Evolutionary conservation across 2,329 filamentous ascomycete genomes (phyloP), one percentile per base, ranked within the genome.

Genomic region (Pseudogymnoascus verrucosus): DNA sequence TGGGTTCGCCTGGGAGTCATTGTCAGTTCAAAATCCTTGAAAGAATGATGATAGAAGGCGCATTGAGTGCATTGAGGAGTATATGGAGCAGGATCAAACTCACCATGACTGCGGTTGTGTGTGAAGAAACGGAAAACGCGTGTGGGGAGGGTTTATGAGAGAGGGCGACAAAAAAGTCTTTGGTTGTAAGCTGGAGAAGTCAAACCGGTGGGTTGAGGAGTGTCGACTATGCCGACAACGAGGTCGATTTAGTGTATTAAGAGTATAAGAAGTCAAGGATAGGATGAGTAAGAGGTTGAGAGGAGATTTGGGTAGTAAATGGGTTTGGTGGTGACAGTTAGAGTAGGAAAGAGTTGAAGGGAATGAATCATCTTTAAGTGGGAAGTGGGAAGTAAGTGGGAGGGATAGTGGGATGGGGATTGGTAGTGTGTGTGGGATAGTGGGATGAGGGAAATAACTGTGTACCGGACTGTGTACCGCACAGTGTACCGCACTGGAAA

Each of bases 11-110:
- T 61, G 59, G 34, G 34, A 39, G 5, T 57, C 51, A 57, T 57
- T 12, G 73, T 71, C 71, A 73, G 23, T 63, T 70, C 69, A 68
- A 66, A 66, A 60, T 65, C 65, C 37, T 21, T 12, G 31, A 40
- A 44, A 42, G 6, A 31, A 21, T 34, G 19, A 64, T 62, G 34
- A 36, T 19, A 31, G 26, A 64, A 19, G 12, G 60, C 10, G n/a
- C 26, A 54, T 31, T 54, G 28, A 19, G 28, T 4, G 51, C 28
- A 19, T 19, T 34, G 51, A n/a, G 10, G 14, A 11, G 7, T 11
- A 5, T 54, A n/a, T 37, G 4, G n/a, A 4, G 23, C 23, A 0
- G 59, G 59, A 10, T 42, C 8, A 47, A 14, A 63, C 63, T 64
- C 39, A 64, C 63, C 63, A 64, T 64, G 63, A 63, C 28, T 63